These are phyloP conservation scores for Komagataella pastoris DNA, from an alignment of 805 yeast species.

Conservation along the genomic window DNA sequence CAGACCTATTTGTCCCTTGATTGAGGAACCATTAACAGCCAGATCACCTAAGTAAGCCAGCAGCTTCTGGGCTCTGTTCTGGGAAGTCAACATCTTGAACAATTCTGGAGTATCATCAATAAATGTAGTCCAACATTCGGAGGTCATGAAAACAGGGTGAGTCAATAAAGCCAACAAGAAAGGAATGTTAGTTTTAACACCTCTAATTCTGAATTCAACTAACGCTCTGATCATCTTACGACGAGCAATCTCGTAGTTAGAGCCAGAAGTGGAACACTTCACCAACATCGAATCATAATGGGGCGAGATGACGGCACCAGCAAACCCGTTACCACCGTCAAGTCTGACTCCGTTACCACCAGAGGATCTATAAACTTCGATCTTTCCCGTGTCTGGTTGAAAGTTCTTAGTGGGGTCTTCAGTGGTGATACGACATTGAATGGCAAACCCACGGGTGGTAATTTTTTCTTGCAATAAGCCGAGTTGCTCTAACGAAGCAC, in stretches of 20 bases:
- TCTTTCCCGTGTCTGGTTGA: constrained; percentile 98
- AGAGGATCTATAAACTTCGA: constrained; percentile 94
- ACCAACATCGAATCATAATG: constrained; percentile 98
- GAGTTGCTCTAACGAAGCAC: constrained; percentile 84
- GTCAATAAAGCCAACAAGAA: constrained; percentile 86
- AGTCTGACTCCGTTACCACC: constrained; percentile 99
- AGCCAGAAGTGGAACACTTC: constrained; percentile 94
- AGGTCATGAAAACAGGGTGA: constrained; percentile 72
- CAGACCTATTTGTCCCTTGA: constrained; percentile 87
- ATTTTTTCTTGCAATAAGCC: constrained; percentile 91
- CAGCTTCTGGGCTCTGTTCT: constrained; percentile 93
- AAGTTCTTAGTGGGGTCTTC: constrained; percentile 94
- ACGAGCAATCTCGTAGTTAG: constrained; percentile 92
- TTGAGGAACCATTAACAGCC: constrained; percentile 91
- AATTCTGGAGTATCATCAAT: constrained; percentile 96
- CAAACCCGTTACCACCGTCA: constrained; percentile 98
- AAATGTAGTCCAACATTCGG: constrained; percentile 95
- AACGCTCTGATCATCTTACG: constrained; percentile 95
- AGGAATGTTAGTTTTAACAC: constrained; percentile 97
- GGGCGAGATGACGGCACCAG: constrained; percentile 93
- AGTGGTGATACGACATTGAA: constrained; percentile 97
- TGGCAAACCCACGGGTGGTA: constrained; percentile 94
- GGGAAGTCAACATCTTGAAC: constrained; percentile 88
- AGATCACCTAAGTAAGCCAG: constrained; percentile 85
- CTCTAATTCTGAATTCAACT: constrained; percentile 96